A percentile compares a stretch with the other conserved stretches of the same genome.
Conservation (phyloP, 495 filamentous ascomycete genomes). For the Tetracladium setigerum region DNA sequence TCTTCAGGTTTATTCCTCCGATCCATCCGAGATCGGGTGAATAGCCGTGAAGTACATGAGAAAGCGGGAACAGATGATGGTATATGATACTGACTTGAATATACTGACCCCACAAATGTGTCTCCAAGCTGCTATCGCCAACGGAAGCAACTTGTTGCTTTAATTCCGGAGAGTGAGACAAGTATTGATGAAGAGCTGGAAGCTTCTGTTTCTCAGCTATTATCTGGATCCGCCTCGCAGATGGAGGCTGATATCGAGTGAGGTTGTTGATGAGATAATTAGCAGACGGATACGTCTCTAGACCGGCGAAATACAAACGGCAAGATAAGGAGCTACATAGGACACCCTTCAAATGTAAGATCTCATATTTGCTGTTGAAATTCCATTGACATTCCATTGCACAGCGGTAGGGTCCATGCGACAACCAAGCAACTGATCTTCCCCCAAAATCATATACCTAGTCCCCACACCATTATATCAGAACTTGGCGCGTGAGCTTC, state of each 20-base stretch:
- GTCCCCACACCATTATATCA: too few relatives aligned
- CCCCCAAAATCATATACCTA: too few relatives aligned
- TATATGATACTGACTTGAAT: conserved; percentile 8
- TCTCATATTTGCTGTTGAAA: too few relatives aligned
- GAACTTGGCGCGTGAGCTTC: too few relatives aligned
- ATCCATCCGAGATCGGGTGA: conserved; percentile 9
- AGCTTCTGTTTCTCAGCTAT: conserved; percentile 9
- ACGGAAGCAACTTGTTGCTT: conserved; percentile 7
- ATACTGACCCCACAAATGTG: conserved; percentile 5
- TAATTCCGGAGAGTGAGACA: conserved; percentile 8
- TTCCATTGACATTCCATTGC: too few relatives aligned
- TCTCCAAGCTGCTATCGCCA: conserved; percentile 6
- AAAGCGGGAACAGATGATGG: conserved; percentile 8
- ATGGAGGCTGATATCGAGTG: conserved; percentile 5
- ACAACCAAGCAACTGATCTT: too few relatives aligned
- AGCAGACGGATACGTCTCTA: background rate
- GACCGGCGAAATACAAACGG: background rate
- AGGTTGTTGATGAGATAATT: too few relatives aligned
- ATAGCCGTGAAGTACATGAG: conserved; percentile 9
- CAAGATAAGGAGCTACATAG: background rate
- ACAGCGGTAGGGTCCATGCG: too few relatives aligned
- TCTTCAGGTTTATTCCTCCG: conserved; percentile 4
- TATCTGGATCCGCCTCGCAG: conserved; percentile 10
- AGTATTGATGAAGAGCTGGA: conserved; percentile 8
- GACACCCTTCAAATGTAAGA: too few relatives aligned